These are phyloP conservation scores for Onygenales sp. DNA, from an alignment of 2,329 filamentous ascomycete genomes.

Conservation along the genomic window DNA sequence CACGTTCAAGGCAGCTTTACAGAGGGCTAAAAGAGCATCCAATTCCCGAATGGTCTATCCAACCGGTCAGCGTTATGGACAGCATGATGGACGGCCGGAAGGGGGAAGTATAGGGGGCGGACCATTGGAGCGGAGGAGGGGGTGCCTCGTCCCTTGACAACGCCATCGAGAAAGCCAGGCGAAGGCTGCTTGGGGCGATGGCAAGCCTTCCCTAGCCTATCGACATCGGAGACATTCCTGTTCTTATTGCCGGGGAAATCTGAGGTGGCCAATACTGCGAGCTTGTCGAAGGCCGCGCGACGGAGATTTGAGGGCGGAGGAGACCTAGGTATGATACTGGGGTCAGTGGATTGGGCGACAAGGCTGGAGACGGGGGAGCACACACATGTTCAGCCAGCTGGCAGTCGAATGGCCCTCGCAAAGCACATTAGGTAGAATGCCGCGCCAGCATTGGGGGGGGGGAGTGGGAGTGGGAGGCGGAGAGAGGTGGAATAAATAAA, in stretches of 20 bases:
- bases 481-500: background rate
- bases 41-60: conserved; percentile 74
- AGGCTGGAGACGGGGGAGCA: background rate
- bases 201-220: conserved; percentile 25
- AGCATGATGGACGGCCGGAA: background rate
- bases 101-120: background rate
- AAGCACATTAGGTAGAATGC: background rate
- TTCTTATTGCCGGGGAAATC: conserved; percentile 19
- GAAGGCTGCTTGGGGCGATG: conserved; percentile 14
- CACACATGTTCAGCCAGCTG: conserved; percentile 20
- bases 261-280: conserved; percentile 31
- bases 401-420: background rate
- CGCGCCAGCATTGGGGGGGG: background rate
- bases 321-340: conserved; percentile 8
- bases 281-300: conserved; percentile 34
- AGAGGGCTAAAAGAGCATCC: conserved; percentile 82
- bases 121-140: conserved; percentile 33
- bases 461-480: background rate
- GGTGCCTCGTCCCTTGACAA: conserved; percentile 26
- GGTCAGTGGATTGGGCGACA: background rate
- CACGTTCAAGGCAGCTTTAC: conserved; percentile 75
- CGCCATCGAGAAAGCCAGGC: conserved; percentile 27
- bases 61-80: conserved; percentile 2
- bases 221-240: conserved; percentile 23
- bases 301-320: conserved; percentile 6